Base-by-base conservation (phyloP, 495 filamentous ascomycete species). In the Neurospora discreta region DNA sequence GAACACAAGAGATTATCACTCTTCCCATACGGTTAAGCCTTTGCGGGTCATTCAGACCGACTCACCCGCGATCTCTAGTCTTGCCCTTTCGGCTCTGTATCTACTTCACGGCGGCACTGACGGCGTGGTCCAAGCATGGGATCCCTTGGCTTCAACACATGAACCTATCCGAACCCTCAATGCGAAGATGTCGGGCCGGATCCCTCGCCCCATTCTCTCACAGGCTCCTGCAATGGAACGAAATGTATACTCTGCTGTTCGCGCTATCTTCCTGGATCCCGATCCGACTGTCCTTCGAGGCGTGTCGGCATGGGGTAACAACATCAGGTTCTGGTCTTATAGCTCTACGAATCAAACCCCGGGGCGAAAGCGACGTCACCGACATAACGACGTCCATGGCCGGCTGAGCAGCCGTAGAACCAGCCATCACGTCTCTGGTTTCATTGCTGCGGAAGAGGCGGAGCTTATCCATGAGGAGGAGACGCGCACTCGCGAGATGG, bases 81-180 rank as follows among this genome's bases (percentile, higher is more conserved):
- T 99, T n/a, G 95, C 90, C 7, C 78, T 97, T 26, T 92, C 94
- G 2, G 93, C 94, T 13, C 84, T 98, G 9, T 93, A 95, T 76
- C 80, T 99, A 36, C 90, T 98, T 2, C 93, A 97, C 79, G 95
- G 95, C 38, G 95, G 95, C 58, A 97, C 92, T 74, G 95, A 99
- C 79, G 95, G 95, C 11, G 87, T 98, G 9, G 94, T 98, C 9
- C 95, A 98, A 77, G 92, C 93, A 7, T 99, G 96, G 96, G 95
- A 99, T 84, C 93, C 92, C 26, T 82, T 99, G 33, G 93, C 91
- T 3, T 98, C 95, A 0, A 91, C 87, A 7, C 82, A 87, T 11
- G 87, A 89, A 33, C 93, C 95, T 0, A 87, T 98, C 73, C 89
- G 94, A 26, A 98, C 94, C 5, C 86, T 99, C 69, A 95, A 97